Conservation (phyloP, 768 basidiomycete genomes). For the Russula emetica region DNA sequence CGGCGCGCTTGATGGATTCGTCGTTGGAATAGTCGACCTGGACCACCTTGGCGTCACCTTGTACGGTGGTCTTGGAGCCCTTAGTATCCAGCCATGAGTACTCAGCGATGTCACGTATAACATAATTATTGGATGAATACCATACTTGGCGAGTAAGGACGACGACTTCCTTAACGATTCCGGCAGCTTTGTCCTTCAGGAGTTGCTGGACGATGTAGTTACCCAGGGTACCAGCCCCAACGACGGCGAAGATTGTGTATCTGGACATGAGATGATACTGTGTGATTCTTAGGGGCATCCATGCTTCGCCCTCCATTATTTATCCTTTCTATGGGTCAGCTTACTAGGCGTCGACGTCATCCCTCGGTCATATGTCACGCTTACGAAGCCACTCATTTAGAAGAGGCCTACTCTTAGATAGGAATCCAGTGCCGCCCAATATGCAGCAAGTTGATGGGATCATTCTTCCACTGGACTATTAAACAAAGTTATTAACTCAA, state of each 20-base stretch:
- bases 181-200: constrained; percentile 18
- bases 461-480: too few relatives aligned
- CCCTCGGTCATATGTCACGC: too few relatives aligned
- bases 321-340: too few relatives aligned
- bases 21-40: constrained; percentile 20
- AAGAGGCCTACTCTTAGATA: too few relatives aligned
- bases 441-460: too few relatives aligned
- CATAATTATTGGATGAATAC: background rate
- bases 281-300: background rate
- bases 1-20: constrained; percentile 10
- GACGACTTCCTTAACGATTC: constrained; percentile 18
- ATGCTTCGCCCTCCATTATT: background rate
- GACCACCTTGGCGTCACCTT: constrained; percentile 10
- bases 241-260: constrained; percentile 24
- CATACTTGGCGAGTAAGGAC: constrained; percentile 25
- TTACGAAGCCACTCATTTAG: too few relatives aligned
- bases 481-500: too few relatives aligned
- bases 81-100: background rate
- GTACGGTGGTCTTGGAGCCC: constrained; percentile 30
- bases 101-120: background rate
- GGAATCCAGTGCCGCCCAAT: too few relatives aligned
- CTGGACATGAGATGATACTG: constrained; percentile 17
- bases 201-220: constrained; percentile 19
- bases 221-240: constrained; percentile 23
- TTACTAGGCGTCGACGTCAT: too few relatives aligned